Evolutionary conservation across 2,329 filamentous ascomycete genomes (phyloP).

Genomic region (Canariomyces notabilis): DNA sequence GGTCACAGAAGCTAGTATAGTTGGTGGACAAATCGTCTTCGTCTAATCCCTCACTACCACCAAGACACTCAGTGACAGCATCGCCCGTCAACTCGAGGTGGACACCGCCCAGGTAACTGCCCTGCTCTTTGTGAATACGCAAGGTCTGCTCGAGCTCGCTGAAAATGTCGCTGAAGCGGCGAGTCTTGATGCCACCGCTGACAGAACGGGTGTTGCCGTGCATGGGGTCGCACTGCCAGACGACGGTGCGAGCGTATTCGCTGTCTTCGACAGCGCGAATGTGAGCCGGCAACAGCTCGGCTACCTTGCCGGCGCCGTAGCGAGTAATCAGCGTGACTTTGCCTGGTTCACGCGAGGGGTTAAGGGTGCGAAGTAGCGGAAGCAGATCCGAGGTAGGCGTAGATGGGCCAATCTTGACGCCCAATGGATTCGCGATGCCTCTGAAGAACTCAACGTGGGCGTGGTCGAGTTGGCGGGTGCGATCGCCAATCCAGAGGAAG

Average conservation of each 20-base stretch:
- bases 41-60: conserved; percentile 78
- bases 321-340: conserved; percentile 96
- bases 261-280: conserved; percentile 84
- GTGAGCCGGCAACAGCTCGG: conserved; percentile 70
- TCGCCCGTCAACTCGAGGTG: conserved; percentile 95
- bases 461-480: conserved; percentile 86
- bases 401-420: conserved; percentile 89
- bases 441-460: conserved; percentile 97
- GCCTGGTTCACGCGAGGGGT: conserved; percentile 74
- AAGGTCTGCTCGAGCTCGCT: conserved; percentile 79
- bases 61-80: conserved; percentile 91
- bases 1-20: conserved; percentile 96
- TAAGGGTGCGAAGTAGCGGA: conserved; percentile 74
- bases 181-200: conserved; percentile 82
- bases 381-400: conserved; percentile 75
- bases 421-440: conserved; percentile 91
- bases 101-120: conserved; percentile 85
- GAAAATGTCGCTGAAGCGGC: conserved; percentile 86
- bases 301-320: conserved; percentile 77
- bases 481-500: conserved; percentile 97
- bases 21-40: conserved; percentile 86
- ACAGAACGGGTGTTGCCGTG: conserved; percentile 69
- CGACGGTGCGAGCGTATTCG: conserved; percentile 61
- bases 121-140: conserved; percentile 74
- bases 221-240: conserved; percentile 99